phyloP scores from a whole-genome alignment of 768 basidiomycete genomes.

The Coprinopsis strossmayeri region DNA sequence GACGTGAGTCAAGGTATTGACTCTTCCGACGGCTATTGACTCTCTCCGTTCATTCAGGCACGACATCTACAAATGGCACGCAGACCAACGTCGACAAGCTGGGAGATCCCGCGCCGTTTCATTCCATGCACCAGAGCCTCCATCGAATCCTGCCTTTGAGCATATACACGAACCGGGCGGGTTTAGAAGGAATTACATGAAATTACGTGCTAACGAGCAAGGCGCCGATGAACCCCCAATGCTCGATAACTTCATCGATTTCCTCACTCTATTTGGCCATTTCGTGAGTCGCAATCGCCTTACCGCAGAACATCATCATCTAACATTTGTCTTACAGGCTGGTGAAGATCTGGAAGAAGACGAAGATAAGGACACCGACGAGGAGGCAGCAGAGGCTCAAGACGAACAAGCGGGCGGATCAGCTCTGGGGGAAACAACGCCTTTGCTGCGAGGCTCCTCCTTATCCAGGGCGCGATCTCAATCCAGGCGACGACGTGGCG shows the following conservation, averaged over 20 bases:
- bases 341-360: conserved; percentile 89
- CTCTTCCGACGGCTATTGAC: not conserved
- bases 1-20: conserved; percentile 58
- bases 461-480: conserved; percentile 32
- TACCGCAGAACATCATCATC: not conserved
- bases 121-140: conserved; percentile 49
- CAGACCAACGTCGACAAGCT: conserved; percentile 57
- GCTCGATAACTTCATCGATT: conserved; percentile 89
- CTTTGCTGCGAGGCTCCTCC: conserved; percentile 36
- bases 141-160: conserved; percentile 73
- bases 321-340: conserved; percentile 43
- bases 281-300: conserved; percentile 56
- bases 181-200: conserved; percentile 84
- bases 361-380: conserved; percentile 71
- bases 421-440: conserved; percentile 44
- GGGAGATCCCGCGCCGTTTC: conserved; percentile 65
- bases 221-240: conserved; percentile 54
- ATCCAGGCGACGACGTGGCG: conserved; percentile 42
- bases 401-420: conserved; percentile 11
- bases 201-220: conserved; percentile 63
- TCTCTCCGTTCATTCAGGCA: conserved; percentile 42
- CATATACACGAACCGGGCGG: conserved; percentile 96
- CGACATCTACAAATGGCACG: conserved; percentile 94
- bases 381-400: conserved; percentile 33
- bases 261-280: conserved; percentile 91